phyloP scores from a whole-genome alignment of 352 stramenopile species.

The Paralagenidium karlingii region DNA sequence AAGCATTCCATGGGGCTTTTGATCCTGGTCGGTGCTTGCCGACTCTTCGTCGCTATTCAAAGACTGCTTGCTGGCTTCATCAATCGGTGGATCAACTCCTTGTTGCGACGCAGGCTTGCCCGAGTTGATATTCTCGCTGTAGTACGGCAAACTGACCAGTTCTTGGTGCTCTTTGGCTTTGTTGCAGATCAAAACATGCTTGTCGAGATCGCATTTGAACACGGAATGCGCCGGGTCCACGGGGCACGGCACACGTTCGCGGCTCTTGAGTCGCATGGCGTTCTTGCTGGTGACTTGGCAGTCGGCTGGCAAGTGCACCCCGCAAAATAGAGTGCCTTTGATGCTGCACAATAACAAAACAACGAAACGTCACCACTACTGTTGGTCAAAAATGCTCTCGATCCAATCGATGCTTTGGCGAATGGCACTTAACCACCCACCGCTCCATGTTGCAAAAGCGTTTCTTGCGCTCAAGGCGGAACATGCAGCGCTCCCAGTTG shows the following conservation, averaged over 20 bases:
- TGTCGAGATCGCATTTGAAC: slow-evolving; percentile 65
- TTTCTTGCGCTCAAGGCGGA: slow-evolving; percentile 63
- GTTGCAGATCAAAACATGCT: slow-evolving; percentile 74
- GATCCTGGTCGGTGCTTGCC: too few relatives aligned
- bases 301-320: slow-evolving; percentile 48
- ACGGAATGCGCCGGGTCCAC: slow-evolving; percentile 58
- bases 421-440: slow-evolving; percentile 9
- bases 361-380: neutral
- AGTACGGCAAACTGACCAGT: slow-evolving; percentile 56
- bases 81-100: neutral
- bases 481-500: slow-evolving; percentile 72
- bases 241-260: slow-evolving; percentile 57
- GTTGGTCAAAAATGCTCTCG: slow-evolving; percentile 3
- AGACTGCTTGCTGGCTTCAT: neutral
- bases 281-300: slow-evolving; percentile 29
- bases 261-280: slow-evolving; percentile 28
- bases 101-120: slow-evolving; percentile 8
- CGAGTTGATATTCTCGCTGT: slow-evolving; percentile 71
- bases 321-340: slow-evolving; percentile 46
- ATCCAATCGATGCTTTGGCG: neutral
- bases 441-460: slow-evolving; percentile 71
- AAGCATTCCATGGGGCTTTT: too few relatives aligned
- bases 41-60: too few relatives aligned
- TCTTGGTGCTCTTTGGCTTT: slow-evolving; percentile 43
- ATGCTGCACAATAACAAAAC: slow-evolving; percentile 15